A percentile compares a stretch with the other conserved stretches of the same genome.
Evolutionary conservation across 371 early-diverging fungal species (phyloP).

Genomic region (Mucor irregularis): DNA sequence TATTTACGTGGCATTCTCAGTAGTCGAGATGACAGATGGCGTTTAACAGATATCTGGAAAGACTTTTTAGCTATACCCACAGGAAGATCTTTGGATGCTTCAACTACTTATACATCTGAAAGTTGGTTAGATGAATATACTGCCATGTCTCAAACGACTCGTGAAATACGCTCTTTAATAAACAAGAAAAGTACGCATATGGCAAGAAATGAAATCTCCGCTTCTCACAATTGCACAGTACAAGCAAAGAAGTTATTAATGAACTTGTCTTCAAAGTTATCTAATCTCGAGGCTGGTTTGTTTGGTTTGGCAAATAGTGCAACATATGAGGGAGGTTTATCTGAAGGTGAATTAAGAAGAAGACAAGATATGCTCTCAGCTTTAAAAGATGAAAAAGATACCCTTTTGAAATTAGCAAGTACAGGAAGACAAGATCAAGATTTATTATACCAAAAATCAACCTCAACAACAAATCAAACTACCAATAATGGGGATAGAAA

Average conservation of each 20-base stretch:
- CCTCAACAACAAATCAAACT: neutral
- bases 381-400: constrained; percentile 72
- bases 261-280: constrained; percentile 50
- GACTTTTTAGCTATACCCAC: constrained; percentile 78
- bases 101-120: constrained; percentile 62
- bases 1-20: constrained; percentile 79
- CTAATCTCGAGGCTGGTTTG: constrained; percentile 61
- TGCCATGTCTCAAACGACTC: constrained; percentile 56
- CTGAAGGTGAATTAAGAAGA: constrained; percentile 74
- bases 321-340: constrained; percentile 33
- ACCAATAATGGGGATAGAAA: constrained; percentile 25
- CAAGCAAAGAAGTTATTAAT: constrained; percentile 78
- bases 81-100: constrained; percentile 41
- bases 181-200: constrained; percentile 70
- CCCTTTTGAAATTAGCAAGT: constrained; percentile 56
- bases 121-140: constrained; percentile 87
- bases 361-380: constrained; percentile 77
- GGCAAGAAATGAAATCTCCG: constrained; percentile 73
- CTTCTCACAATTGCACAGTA: constrained; percentile 74
- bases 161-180: constrained; percentile 74
- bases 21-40: constrained; percentile 77
- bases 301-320: constrained; percentile 45
- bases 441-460: constrained; percentile 12
- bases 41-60: constrained; percentile 72
- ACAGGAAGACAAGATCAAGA: constrained; percentile 51